A percentile compares a stretch with the other conserved stretches of the same genome.
phyloP scores from a whole-genome alignment of 345 rosid genomes.

The Citropsis articulata region DNA sequence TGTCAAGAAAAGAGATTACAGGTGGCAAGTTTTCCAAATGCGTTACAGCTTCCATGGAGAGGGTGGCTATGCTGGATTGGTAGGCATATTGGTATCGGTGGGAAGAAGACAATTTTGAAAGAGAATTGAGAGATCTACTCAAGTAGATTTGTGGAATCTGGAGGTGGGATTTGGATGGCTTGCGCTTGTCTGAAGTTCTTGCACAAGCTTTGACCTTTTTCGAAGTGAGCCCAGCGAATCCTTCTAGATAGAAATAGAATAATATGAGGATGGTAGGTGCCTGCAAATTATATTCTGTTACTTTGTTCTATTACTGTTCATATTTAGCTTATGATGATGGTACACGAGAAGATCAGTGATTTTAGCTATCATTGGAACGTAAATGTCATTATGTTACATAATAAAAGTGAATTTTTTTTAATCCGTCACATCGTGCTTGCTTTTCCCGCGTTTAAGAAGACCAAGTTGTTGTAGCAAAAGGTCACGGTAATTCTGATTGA shows the following conservation, averaged over 20 bases:
- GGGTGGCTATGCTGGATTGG: constrained; percentile 15
- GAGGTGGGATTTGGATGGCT: not conserved
- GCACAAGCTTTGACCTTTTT: not conserved
- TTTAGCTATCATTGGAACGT: not conserved
- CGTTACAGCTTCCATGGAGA: constrained; percentile 32
- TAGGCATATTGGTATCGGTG: constrained; percentile 19
- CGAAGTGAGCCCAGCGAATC: not conserved
- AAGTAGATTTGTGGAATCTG: constrained; percentile 5
- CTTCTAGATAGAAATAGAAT: constrained; percentile 7
- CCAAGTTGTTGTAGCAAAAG: no score
- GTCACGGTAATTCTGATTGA: no score
- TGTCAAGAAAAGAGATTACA: constrained; percentile 5
- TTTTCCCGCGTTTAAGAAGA: no score
- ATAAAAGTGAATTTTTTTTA: no score
- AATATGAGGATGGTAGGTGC: not conserved
- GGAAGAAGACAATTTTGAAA: constrained; percentile 25
- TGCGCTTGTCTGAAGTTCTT: not conserved
- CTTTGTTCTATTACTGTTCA: not conserved
- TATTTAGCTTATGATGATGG: not conserved
- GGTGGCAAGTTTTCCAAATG: constrained; percentile 15
- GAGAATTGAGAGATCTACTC: not conserved
- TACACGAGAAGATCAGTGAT: no score
- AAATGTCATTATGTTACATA: not conserved
- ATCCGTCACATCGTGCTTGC: no score
- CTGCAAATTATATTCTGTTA: not conserved